These are phyloP conservation scores for Xylaria sp. DNA, from an alignment of 2,329 filamentous ascomycete species.

Conservation along the genomic window DNA sequence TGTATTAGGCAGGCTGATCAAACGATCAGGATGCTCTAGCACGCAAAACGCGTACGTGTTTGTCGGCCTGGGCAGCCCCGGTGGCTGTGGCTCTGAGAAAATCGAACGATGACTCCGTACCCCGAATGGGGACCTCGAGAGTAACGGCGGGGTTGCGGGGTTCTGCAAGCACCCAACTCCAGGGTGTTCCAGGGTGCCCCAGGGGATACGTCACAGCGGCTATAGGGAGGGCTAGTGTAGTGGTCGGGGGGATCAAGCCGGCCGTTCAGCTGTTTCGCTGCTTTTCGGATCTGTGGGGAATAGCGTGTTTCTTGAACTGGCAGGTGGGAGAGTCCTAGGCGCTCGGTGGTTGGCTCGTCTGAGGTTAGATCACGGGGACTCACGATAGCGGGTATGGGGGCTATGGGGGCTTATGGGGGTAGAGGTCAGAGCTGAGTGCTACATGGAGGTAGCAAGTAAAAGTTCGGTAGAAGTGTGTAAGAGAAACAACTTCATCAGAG, in stretches of 20 bases:
- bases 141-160: conserved; percentile 17
- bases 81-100: too few species aligned
- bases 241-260: neutral
- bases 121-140: conserved; percentile 4
- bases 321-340: neutral
- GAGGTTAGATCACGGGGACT: too few species aligned
- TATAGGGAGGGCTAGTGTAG: neutral
- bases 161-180: neutral
- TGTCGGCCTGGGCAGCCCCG: too few species aligned
- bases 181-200: neutral
- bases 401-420: too few species aligned
- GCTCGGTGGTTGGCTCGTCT: neutral
- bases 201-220: conserved; percentile 6
- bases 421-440: too few species aligned
- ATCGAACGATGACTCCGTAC: neutral
- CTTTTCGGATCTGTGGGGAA: conserved; percentile 7
- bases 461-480: too few species aligned
- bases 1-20: conserved; percentile 17
- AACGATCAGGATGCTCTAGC: neutral
- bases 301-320: neutral
- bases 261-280: too few species aligned
- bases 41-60: too few species aligned
- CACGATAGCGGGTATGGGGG: too few species aligned
- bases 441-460: too few species aligned
- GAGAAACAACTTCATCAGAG: too few species aligned